phyloP scores from a whole-genome alignment of 1,284 basidiomycete genomes.

The Papiliotrema flavescens region DNA sequence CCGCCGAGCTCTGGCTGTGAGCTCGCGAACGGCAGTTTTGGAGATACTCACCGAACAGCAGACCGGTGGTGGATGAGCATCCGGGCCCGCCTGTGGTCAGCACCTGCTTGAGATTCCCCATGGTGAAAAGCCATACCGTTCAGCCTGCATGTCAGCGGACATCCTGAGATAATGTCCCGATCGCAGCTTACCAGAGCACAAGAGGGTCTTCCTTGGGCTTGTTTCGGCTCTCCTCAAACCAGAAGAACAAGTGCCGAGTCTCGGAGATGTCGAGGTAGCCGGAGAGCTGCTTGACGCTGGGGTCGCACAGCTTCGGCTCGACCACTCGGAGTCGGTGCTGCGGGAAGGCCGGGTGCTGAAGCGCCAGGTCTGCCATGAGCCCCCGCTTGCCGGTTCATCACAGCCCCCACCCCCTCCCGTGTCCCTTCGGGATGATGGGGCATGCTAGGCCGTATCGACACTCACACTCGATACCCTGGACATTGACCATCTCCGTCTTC shows the following conservation, averaged over 20 bases:
- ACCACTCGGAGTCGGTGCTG: slow-evolving; percentile 68
- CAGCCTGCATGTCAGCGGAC: slow-evolving; percentile 38
- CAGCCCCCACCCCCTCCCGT: no score
- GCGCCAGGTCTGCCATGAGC: slow-evolving; percentile 30
- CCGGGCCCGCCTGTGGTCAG: slow-evolving; percentile 39
- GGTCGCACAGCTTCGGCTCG: slow-evolving; percentile 70
- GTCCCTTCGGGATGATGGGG: neutral
- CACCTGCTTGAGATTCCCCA: neutral
- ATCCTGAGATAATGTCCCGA: neutral
- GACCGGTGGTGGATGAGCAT: slow-evolving; percentile 61
- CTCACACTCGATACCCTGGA: slow-evolving; percentile 8
- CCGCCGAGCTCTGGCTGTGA: slow-evolving; percentile 65
- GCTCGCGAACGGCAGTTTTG: neutral
- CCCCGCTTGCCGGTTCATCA: neutral
- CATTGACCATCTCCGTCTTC: slow-evolving; percentile 32
- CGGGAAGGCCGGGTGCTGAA: slow-evolving; percentile 67
- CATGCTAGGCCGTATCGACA: no score
- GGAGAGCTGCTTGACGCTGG: slow-evolving; percentile 77
- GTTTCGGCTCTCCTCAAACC: slow-evolving; percentile 62
- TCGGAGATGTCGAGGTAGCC: slow-evolving; percentile 85
- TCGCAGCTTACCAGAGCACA: slow-evolving; percentile 64
- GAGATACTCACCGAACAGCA: slow-evolving; percentile 54
- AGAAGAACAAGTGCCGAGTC: slow-evolving; percentile 56
- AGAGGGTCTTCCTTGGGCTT: slow-evolving; percentile 73
- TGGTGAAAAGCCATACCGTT: slow-evolving; percentile 55